phyloP scores from a whole-genome alignment of 2,329 filamentous ascomycete genomes.

The Calonectria multiphialidica region DNA sequence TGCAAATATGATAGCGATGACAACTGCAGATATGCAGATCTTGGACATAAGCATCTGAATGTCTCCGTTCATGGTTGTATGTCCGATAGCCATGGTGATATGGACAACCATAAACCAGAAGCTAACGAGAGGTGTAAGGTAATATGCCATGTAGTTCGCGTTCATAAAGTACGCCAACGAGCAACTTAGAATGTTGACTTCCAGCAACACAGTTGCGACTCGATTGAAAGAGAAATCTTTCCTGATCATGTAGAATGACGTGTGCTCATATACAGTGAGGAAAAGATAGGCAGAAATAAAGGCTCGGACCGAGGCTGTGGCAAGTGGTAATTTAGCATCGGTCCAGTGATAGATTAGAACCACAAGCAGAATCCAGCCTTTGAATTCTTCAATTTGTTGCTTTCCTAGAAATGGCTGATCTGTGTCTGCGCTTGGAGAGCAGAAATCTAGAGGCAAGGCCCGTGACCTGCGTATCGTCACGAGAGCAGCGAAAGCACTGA shows the following conservation, averaged over 20 bases:
- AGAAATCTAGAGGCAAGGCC: constrained; percentile 8
- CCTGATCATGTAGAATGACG: constrained; percentile 67
- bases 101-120: constrained; percentile 73
- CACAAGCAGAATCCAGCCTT: constrained; percentile 72
- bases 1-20: constrained; percentile 46
- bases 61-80: constrained; percentile 54
- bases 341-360: constrained; percentile 66
- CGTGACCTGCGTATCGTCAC: constrained; percentile 36
- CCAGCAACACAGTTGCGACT: constrained; percentile 63
- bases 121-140: constrained; percentile 68
- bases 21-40: constrained; percentile 56
- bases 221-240: constrained; percentile 68
- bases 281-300: constrained; percentile 73
- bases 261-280: constrained; percentile 71
- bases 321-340: constrained; percentile 44
- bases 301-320: constrained; percentile 67
- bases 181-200: constrained; percentile 67
- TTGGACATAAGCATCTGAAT: constrained; percentile 59
- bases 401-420: constrained; percentile 48
- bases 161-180: constrained; percentile 68
- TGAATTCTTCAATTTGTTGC: constrained; percentile 73
- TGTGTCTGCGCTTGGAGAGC: background rate
- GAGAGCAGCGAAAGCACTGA: constrained; percentile 31
- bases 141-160: constrained; percentile 64
- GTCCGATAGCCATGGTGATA: constrained; percentile 59